phyloP scores from a whole-genome alignment of 2,329 filamentous ascomycete species.

The Arthroderma uncinatum region DNA sequence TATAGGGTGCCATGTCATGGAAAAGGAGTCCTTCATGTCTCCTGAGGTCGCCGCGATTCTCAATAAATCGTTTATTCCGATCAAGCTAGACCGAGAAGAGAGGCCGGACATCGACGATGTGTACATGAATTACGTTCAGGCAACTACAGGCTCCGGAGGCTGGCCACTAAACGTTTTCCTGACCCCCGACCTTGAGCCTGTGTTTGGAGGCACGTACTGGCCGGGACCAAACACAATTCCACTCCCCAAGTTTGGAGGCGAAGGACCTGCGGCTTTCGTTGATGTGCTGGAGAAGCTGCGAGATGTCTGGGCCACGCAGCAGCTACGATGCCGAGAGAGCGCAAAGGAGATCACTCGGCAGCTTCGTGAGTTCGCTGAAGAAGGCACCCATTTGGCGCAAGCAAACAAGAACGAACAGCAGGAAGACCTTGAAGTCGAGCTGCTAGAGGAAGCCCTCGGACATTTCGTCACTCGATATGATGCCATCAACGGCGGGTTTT shows the following conservation, averaged over 20 bases:
- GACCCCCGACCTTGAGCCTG: slow-evolving; percentile 80
- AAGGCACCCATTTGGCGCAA: slow-evolving; percentile 53
- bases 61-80: slow-evolving; percentile 78
- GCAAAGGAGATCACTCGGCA: slow-evolving; percentile 72
- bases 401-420: slow-evolving; percentile 37
- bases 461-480: slow-evolving; percentile 77
- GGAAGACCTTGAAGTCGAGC: slow-evolving; percentile 73
- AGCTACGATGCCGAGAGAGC: slow-evolving; percentile 68
- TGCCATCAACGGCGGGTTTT: slow-evolving; percentile 66
- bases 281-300: slow-evolving; percentile 70
- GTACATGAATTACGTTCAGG: slow-evolving; percentile 97
- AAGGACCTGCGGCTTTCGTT: slow-evolving; percentile 64
- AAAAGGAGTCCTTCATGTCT: slow-evolving; percentile 81
- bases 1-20: slow-evolving; percentile 77
- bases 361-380: slow-evolving; percentile 75
- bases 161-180: slow-evolving; percentile 97
- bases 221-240: slow-evolving; percentile 58
- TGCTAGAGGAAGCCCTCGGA: slow-evolving; percentile 79
- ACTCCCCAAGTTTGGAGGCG: slow-evolving; percentile 28
- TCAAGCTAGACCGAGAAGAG: slow-evolving; percentile 89
- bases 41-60: slow-evolving; percentile 67
- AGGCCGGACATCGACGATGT: slow-evolving; percentile 88
- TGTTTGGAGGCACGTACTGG: slow-evolving; percentile 96
- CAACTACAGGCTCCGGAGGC: slow-evolving; percentile 76
- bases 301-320: slow-evolving; percentile 68